Base-by-base conservation (phyloP, 768 basidiomycete species). In the Lactarius akahatsu region DNA sequence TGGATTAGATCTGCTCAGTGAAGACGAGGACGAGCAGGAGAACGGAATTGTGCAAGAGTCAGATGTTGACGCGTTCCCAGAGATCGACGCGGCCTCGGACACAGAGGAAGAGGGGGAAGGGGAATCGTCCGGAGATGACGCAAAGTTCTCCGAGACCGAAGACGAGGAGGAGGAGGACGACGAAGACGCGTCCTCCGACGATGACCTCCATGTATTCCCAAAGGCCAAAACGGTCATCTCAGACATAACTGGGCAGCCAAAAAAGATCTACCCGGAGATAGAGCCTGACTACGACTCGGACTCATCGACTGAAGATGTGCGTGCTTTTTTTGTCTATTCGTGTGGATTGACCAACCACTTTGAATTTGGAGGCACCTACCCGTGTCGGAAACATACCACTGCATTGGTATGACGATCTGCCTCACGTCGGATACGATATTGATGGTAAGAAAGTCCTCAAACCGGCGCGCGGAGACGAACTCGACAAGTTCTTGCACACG, bases 351-450 rank as follows among this genome's bases (percentile, higher is more conserved):
- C 66, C 71, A 69, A 63, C 64, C 30, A 43, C n/a, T 55, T 50
- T 64, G 26, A 62, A 62, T 71, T 41, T 47, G 61, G 55, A 98
- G 95, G 85, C 87, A 62, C 92, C 91, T n/a, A 98, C 97, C 75
- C 92, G 96, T 66, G 87, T 97, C 71, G 97, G 97, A 61, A 85
- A 96, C 77, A 81, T 99, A 68, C 97, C 97, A 56, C 90, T 91
- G 84, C 95, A 99, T 73, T 99, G 96, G 95, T 99, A 99, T 76
- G 97, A 98, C 75, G 96, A 98, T 80, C 81, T 99, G 71, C 97
- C 97, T n/a, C 97, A 99, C 77, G 85, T 99, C 74, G 97, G 97
- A 56, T 99, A 99, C 78, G 86, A 94, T 76, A 88, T 98, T 72
- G 86, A 95, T 75, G 97, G 97, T 62, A 96, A 94, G 79, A 89